phyloP scores from a whole-genome alignment of 2,329 filamentous ascomycete genomes.

The Pseudogymnoascus sp. region DNA sequence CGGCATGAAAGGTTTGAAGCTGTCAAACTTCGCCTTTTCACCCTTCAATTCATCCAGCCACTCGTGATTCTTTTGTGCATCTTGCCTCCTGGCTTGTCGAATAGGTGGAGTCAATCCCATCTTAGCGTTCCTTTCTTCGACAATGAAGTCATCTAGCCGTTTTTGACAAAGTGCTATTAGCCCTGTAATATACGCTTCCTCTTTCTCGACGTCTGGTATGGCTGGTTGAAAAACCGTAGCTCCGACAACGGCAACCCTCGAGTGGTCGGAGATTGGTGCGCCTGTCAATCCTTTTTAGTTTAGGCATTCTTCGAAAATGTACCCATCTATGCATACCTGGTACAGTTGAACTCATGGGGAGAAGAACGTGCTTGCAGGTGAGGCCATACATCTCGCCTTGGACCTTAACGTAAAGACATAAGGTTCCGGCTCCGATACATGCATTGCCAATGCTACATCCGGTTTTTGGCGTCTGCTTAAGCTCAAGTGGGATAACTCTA shows the following conservation, averaged over 20 bases:
- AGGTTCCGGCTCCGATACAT: not conserved
- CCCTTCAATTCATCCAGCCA: not conserved
- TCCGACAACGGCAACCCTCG: not conserved
- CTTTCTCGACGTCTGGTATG: not conserved
- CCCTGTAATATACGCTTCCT: not conserved
- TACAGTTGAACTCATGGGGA: not conserved
- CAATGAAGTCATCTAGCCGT: not conserved
- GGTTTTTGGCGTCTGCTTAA: not conserved
- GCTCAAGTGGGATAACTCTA: not conserved
- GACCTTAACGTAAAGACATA: not conserved
- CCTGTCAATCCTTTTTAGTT: not conserved
- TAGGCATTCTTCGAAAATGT: not conserved
- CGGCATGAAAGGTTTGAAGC: not conserved
- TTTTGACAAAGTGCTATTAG: not conserved
- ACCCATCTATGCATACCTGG: not conserved
- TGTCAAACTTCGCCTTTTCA: not conserved
- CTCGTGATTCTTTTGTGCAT: not conserved
- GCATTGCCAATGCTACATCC: not conserved
- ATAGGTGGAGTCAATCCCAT: not conserved
- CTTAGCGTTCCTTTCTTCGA: not conserved
- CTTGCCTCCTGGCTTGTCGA: not conserved
- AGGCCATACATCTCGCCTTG: not conserved
- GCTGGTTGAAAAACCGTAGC: not conserved
- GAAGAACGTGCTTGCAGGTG: not conserved
- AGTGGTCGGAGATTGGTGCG: not conserved